Base-by-base conservation (phyloP, 257 asterid genomes). In the Solanum ahanhuiri region DNA sequence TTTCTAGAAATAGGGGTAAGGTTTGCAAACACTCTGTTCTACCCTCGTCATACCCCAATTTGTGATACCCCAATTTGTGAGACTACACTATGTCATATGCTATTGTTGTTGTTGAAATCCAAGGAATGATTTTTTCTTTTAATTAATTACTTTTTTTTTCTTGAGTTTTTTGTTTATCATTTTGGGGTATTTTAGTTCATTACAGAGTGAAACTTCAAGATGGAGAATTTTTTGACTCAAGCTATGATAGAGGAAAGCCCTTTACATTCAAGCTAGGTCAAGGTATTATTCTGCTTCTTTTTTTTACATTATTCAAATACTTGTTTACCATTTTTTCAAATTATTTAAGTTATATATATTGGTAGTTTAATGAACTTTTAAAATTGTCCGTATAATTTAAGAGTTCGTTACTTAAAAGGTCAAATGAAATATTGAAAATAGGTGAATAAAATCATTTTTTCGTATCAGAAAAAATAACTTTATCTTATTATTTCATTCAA, bases 191-290 rank as follows among this genome's bases (percentile, higher is more conserved):
- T 87, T 67, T 92, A 93, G 97, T 93, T 87, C 93, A 91, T 87
- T 93, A 92, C 87, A 87, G 70, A 69, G 91, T 92, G 69, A 66
- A 91, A 75, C 73, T 92, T 79, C 89, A 92, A 89, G 90, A 86
- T 77, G 93, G 93, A 25, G 90, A 67, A 18, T 86, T 85, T 66
- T 86, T 88, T 17, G 93, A 92, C 48, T 91, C 97, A 35, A 93
- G 93, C 79, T 91, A 91, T 70, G 86, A 91, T 28, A 89, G 86
- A 85, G 94, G 92, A 84, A 83, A 85, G 20, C 89, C 94, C 4
- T 91, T 89, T 86, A 88, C 77, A 60, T 92, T 93, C 94, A 92
- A 86, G 90, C 89, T 93, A 90, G 97, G 95, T 77, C 97, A 91
- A 76, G 70, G 97, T 92, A 88, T 23, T 83, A 4, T 83, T 66